Evolutionary conservation across 75 land plant species (phyloP), one percentile per base, ranked within the genome.

Genomic region (Pinus taeda): DNA sequence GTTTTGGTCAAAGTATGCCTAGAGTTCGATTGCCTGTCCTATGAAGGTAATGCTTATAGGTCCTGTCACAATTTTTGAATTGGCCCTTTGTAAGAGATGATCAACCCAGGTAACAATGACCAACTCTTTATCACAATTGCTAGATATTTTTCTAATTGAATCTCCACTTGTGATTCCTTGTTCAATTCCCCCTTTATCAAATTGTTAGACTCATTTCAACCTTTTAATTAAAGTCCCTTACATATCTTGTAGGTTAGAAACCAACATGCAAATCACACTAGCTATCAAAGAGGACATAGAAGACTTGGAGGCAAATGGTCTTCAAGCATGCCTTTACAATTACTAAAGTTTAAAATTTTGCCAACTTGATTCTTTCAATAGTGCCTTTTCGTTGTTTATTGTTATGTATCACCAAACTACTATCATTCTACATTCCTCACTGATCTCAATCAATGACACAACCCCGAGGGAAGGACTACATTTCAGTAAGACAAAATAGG

Each of bases 1-100:
- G 55, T 91, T 87, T 83, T 93, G 96, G 94, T 93, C 94, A 2
- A 71, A 79, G 2, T 77, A 76, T 66, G 93, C 96, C 26, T 94
- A 93, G 84, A 88, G 92, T 81, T 75, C 91, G 85, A 93, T 94
- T 15, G 5, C 74, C n/a, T 88, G 91, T 30, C 93, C 93, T 55
- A 93, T 93, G 95, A 93, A 93, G 91, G 95, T 94, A 76, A 93
- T 93, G 96, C 81, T 93, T 74, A 93, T 92, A 6, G 96, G 94
- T n/a, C 96, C 94, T 22, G 96, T 93, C 4, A 91, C 94, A 45
- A 93, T 93, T 66, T 66, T 83, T 93, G 69, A 93, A 91, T 85
- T 93, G 26, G 26, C 91, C 95, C 63, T 93, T 93, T 77, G 95
- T 93, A 57, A 81, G 95, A 77, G 83, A 89, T 80, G 96, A 93